Percentiles rank a stretch among this genome's conserved stretches.
Conservation (phyloP, 164 flowering plant species). For the Magnolia changhungtana region DNA sequence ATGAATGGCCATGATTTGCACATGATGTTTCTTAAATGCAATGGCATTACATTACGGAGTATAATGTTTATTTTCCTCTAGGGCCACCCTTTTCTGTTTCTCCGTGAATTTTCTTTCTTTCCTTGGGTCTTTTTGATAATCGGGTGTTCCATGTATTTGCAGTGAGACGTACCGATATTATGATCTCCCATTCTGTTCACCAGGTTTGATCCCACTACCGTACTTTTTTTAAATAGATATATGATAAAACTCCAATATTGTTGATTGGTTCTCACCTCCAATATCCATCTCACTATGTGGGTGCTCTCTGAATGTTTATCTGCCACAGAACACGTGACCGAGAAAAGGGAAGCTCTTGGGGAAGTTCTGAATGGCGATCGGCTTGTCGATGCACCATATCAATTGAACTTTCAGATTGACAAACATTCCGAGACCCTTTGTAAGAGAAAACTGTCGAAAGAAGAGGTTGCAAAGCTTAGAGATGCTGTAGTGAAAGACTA, state of each 20-base stretch:
- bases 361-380: constrained; percentile 30
- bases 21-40: too few species aligned
- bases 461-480: constrained; percentile 16
- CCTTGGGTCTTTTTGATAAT: background rate
- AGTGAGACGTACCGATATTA: constrained; percentile 26
- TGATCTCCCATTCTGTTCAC: constrained; percentile 25
- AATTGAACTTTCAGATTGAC: constrained; percentile 17
- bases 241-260: background rate
- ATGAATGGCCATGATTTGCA: too few species aligned
- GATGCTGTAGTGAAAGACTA: constrained; percentile 25
- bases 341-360: constrained; percentile 27
- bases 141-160: constrained; percentile 9
- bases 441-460: constrained; percentile 19
- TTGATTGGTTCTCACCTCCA: background rate
- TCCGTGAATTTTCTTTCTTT: background rate
- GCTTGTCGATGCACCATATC: constrained; percentile 21
- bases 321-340: constrained; percentile 17
- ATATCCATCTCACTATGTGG: background rate
- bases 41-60: too few species aligned
- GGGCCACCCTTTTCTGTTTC: background rate
- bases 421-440: constrained; percentile 16
- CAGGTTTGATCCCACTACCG: constrained; percentile 13
- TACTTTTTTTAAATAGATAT: background rate
- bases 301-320: background rate
- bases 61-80: too few species aligned